Evolutionary conservation across 106 monocot genomes (phyloP).

Genomic region (Phalaenopsis aphrodite): DNA sequence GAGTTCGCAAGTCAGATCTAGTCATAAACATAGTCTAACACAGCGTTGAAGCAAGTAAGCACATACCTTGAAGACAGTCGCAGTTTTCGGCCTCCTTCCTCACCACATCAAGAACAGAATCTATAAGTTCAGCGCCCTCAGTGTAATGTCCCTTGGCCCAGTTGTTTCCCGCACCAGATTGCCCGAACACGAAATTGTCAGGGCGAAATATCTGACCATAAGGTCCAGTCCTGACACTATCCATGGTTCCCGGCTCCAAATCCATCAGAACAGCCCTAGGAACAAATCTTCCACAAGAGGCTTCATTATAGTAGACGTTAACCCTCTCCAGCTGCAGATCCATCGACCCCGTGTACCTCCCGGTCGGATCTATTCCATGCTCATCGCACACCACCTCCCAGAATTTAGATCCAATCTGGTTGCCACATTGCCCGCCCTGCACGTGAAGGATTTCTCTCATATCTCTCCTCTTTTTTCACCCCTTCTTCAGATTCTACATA

Average conservation of each 20-base stretch:
- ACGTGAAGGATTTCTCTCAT: conserved; percentile 26
- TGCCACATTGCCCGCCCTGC: conserved; percentile 20
- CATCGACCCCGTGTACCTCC: conserved; percentile 11
- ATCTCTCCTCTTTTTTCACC: not conserved
- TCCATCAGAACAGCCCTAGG: conserved; percentile 22
- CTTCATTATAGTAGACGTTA: conserved; percentile 23
- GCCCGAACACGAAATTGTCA: conserved; percentile 12
- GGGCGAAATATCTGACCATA: conserved; percentile 12
- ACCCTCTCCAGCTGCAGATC: conserved; percentile 19
- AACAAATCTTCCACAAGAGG: conserved; percentile 15
- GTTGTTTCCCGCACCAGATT: conserved; percentile 46
- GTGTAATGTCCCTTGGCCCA: conserved; percentile 73
- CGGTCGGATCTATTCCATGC: conserved; percentile 17
- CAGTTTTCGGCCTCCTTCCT: conserved; percentile 75
- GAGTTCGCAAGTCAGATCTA: not conserved
- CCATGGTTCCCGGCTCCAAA: conserved; percentile 23
- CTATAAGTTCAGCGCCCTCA: conserved; percentile 67
- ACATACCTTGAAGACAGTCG: conserved; percentile 54
- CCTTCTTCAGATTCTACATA: not conserved
- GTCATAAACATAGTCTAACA: not conserved
- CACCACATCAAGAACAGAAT: conserved; percentile 74
- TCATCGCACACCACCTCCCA: conserved; percentile 27
- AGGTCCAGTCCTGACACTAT: conserved; percentile 11
- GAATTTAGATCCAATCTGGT: conserved; percentile 24
- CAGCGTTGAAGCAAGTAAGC: not conserved